Conservation (phyloP, 2,329 filamentous ascomycete species). For the Arthroderma sp. region DNA sequence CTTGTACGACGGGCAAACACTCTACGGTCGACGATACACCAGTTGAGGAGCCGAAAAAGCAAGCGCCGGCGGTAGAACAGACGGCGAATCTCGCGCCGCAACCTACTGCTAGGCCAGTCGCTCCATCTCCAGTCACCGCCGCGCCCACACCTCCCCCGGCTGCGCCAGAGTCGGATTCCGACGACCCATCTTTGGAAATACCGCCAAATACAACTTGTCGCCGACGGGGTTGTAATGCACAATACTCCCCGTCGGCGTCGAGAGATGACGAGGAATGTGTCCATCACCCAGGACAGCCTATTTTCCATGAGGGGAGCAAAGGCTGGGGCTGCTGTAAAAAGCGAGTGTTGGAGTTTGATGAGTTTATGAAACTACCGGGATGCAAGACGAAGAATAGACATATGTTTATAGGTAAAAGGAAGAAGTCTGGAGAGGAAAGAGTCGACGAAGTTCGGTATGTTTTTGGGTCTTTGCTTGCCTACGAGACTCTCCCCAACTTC, state of each 20-base stretch:
- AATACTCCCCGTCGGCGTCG: slow-evolving; percentile 45
- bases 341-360: slow-evolving; percentile 87
- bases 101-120: slow-evolving; percentile 8
- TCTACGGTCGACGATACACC: slow-evolving; percentile 69
- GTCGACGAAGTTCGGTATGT: slow-evolving; percentile 62
- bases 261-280: slow-evolving; percentile 65
- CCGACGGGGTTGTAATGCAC: slow-evolving; percentile 57
- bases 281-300: slow-evolving; percentile 76
- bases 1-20: slow-evolving; percentile 87
- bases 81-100: slow-evolving; percentile 6
- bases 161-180: slow-evolving; percentile 68
- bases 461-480: no score
- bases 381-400: slow-evolving; percentile 73
- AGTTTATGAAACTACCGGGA: slow-evolving; percentile 91
- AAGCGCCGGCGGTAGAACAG: slow-evolving; percentile 1
- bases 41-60: slow-evolving; percentile 32
- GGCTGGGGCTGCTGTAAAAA: slow-evolving; percentile 96
- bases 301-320: slow-evolving; percentile 98
- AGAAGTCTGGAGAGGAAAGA: slow-evolving; percentile 57
- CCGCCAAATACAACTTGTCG: slow-evolving; percentile 64
- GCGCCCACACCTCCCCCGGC: slow-evolving; percentile 32
- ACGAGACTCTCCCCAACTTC: slow-evolving; percentile 1
- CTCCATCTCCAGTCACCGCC: slow-evolving; percentile 13
- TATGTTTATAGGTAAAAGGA: slow-evolving; percentile 66
- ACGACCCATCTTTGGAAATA: slow-evolving; percentile 63